Evolutionary conservation across 169 alveolate species (phyloP).

Genomic region (Eimeria brunetti): DNA sequence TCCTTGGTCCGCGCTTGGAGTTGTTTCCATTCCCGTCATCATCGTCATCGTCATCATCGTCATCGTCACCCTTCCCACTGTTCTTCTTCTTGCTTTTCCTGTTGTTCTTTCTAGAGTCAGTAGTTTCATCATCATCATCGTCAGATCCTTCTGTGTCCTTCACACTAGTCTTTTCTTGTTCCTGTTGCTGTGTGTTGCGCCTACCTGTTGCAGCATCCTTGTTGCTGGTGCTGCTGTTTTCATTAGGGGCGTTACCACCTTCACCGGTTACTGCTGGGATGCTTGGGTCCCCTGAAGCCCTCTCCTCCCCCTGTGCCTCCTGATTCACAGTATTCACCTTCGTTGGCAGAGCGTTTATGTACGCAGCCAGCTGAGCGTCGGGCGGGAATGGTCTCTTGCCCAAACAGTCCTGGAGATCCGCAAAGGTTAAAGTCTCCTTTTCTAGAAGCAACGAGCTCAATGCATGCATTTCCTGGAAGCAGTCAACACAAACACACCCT

Average conservation of each 20-base stretch:
- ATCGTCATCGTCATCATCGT: slow-evolving; percentile 40
- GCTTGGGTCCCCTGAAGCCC: slow-evolving; percentile 7
- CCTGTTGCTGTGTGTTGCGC: slow-evolving; percentile 1
- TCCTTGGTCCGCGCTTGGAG: slow-evolving; percentile 44
- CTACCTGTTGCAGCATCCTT: neutral
- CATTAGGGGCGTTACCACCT: neutral
- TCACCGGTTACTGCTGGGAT: neutral
- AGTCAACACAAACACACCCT: neutral
- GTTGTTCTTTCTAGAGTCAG: neutral
- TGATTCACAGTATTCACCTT: neutral
- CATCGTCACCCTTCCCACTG: neutral
- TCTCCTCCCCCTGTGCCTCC: neutral
- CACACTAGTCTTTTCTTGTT: neutral
- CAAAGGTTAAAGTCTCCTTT: slow-evolving; percentile 90
- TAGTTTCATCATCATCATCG: neutral
- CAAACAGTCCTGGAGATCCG: slow-evolving; percentile 90
- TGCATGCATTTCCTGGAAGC: slow-evolving; percentile 34
- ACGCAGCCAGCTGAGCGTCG: slow-evolving; percentile 78
- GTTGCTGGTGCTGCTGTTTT: neutral
- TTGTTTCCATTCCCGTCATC: slow-evolving; percentile 2
- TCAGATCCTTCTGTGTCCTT: neutral
- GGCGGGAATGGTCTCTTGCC: slow-evolving; percentile 88
- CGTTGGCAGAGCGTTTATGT: slow-evolving; percentile 72
- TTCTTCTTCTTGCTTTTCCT: neutral
- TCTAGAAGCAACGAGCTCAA: slow-evolving; percentile 78